Percentiles rank a stretch among this genome's conserved stretches.
Evolutionary conservation across 140 eudicot genomes (phyloP).

Genomic region (Bidens hawaiensis): DNA sequence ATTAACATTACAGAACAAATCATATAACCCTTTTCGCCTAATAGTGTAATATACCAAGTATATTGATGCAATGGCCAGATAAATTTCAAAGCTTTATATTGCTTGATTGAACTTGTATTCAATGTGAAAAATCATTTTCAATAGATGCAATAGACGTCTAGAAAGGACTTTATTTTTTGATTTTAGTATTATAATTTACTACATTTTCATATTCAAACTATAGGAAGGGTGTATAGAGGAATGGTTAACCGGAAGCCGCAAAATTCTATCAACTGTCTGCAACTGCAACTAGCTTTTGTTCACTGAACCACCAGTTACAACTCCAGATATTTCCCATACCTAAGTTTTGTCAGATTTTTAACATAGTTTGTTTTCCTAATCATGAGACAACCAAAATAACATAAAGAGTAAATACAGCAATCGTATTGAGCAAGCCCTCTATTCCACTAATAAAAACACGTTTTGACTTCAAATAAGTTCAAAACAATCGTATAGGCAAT

Average conservation of each 20-base stretch:
- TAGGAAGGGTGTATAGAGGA: neutral
- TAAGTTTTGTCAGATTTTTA: neutral
- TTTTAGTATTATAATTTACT: neutral
- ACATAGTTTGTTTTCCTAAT: neutral
- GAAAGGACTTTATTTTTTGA: neutral
- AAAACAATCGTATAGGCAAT: neutral
- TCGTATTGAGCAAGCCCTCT: neutral
- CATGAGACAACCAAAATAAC: neutral
- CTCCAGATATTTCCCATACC: neutral
- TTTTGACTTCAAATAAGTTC: neutral
- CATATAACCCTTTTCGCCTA: too few species aligned
- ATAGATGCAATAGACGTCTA: neutral
- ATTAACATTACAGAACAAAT: neutral
- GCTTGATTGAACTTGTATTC: neutral
- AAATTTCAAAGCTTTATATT: neutral
- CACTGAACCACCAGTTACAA: neutral
- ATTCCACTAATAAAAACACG: neutral
- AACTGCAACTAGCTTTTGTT: conserved; percentile 5
- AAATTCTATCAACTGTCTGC: neutral
- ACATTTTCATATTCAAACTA: neutral
- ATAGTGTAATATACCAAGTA: too few species aligned
- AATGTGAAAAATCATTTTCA: neutral
- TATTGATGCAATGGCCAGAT: too few species aligned
- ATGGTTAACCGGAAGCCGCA: neutral
- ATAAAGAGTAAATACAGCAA: neutral